Evolutionary conservation across 2,329 filamentous ascomycete species (phyloP).

Genomic region (Fusarium bactridioides): DNA sequence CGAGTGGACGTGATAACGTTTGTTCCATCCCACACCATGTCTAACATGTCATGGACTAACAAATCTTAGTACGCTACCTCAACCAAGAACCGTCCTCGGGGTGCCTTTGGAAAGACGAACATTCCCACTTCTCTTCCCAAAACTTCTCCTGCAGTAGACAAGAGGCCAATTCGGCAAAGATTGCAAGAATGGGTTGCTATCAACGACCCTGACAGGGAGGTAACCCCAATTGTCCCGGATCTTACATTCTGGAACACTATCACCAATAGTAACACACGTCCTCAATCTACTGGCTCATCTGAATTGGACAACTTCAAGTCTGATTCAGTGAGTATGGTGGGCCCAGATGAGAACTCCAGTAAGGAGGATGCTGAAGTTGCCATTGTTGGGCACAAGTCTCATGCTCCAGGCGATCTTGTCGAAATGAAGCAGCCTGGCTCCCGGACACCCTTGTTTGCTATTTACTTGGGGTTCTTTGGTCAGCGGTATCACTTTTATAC

Average conservation of each 20-base stretch:
- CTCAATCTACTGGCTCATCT: constrained; percentile 46
- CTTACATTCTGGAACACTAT: constrained; percentile 38
- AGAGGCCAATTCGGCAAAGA: constrained; percentile 32
- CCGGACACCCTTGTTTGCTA: constrained; percentile 57
- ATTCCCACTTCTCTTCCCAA: constrained; percentile 28
- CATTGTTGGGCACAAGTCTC: constrained; percentile 39
- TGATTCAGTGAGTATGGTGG: constrained; percentile 34
- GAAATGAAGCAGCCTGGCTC: constrained; percentile 55
- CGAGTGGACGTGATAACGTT: constrained; percentile 20
- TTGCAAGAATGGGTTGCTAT: constrained; percentile 32
- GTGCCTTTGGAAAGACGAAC: constrained; percentile 9
- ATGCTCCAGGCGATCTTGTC: constrained; percentile 59
- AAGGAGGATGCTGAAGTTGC: constrained; percentile 38
- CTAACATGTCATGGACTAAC: constrained; percentile 4
- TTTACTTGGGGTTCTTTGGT: constrained; percentile 62
- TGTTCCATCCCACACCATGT: constrained; percentile 1
- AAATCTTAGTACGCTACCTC: constrained; percentile 17
- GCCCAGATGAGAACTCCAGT: constrained; percentile 40
- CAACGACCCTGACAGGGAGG: constrained; percentile 2
- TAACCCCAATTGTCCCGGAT: constrained; percentile 33
- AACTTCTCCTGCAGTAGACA: not conserved
- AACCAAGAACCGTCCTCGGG: constrained; percentile 1
- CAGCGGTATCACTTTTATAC: constrained; percentile 64
- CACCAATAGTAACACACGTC: constrained; percentile 45
- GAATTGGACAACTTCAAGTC: constrained; percentile 44